phyloP scores from a whole-genome alignment of 306 rosid genomes.

The Sophora flavescens region DNA sequence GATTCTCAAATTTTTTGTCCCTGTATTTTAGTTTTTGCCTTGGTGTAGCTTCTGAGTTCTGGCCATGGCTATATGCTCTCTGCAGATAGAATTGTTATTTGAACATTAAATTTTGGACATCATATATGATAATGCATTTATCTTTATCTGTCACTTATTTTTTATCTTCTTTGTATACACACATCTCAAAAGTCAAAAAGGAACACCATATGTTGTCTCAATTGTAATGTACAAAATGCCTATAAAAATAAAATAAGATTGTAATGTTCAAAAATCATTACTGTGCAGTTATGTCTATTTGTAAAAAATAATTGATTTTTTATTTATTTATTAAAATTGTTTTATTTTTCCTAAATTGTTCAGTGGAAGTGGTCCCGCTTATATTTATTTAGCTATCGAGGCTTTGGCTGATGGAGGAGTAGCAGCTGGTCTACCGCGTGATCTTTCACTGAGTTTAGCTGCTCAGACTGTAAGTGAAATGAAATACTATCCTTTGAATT shows the following conservation, averaged over 20 bases:
- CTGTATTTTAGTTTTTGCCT: slow-evolving; percentile 13
- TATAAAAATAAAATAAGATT: too few relatives aligned
- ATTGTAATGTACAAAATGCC: too few relatives aligned
- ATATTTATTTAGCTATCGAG: slow-evolving; percentile 86
- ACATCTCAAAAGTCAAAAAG: too few relatives aligned
- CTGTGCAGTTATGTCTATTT: background rate
- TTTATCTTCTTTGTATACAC: too few relatives aligned
- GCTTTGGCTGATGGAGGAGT: slow-evolving; percentile 99
- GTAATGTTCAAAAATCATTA: too few relatives aligned
- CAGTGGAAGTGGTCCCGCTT: slow-evolving; percentile 99
- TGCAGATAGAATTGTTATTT: too few relatives aligned
- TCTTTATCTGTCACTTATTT: too few relatives aligned
- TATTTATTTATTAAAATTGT: slow-evolving; percentile 28
- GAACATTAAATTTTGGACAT: too few relatives aligned
- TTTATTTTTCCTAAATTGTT: slow-evolving; percentile 43
- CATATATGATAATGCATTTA: too few relatives aligned
- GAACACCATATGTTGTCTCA: too few relatives aligned
- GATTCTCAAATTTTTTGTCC: slow-evolving; percentile 16
- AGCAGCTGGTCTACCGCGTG: slow-evolving; percentile 97
- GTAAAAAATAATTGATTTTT: slow-evolving; percentile 9
- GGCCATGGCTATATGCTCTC: background rate
- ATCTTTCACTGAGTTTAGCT: slow-evolving; percentile 86
- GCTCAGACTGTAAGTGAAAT: slow-evolving; percentile 89
- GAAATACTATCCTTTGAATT: slow-evolving; percentile 15
- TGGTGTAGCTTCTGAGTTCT: slow-evolving; percentile 4